phyloP scores from a whole-genome alignment of 176 grass and related monocot species.

The Eremochloa ophiuroides region DNA sequence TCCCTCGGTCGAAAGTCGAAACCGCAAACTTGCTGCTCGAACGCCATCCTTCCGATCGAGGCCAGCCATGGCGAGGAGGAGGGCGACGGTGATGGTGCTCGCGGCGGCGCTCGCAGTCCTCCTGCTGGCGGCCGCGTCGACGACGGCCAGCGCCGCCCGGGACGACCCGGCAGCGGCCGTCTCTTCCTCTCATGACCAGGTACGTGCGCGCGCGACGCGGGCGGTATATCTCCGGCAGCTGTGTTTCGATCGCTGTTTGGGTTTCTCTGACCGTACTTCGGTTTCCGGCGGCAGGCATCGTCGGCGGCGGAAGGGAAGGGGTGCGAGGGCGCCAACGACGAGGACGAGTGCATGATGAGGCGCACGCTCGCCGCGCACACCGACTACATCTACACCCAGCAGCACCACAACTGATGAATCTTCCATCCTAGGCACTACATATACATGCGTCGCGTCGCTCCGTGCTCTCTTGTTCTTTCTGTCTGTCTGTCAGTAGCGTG shows the following conservation, averaged over 20 bases:
- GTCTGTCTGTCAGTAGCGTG: too few species aligned
- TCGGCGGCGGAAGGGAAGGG: neutral
- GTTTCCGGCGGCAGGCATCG: neutral
- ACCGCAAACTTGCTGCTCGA: neutral
- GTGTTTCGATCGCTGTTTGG: too few species aligned
- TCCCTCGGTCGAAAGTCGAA: neutral
- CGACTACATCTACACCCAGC: slow-evolving; percentile 89
- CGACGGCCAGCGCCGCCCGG: slow-evolving; percentile 5
- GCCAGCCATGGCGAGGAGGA: neutral
- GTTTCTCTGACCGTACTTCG: neutral
- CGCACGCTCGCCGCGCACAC: slow-evolving; percentile 62
- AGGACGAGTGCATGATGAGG: slow-evolving; percentile 58
- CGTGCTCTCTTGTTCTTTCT: neutral
- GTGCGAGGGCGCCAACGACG: slow-evolving; percentile 32
- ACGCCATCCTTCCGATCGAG: neutral
- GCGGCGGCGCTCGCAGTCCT: slow-evolving; percentile 37
- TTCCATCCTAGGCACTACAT: neutral
- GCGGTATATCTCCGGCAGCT: neutral
- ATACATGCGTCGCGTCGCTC: neutral
- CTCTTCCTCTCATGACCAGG: neutral
- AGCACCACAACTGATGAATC: slow-evolving; percentile 41
- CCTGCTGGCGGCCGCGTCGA: slow-evolving; percentile 17
- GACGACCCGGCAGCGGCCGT: neutral
- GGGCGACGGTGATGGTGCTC: slow-evolving; percentile 5
- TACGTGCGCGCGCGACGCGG: neutral